These are phyloP conservation scores for Debaryomyces sp. DNA, from an alignment of 1,139 yeast genomes.

Conservation along the genomic window DNA sequence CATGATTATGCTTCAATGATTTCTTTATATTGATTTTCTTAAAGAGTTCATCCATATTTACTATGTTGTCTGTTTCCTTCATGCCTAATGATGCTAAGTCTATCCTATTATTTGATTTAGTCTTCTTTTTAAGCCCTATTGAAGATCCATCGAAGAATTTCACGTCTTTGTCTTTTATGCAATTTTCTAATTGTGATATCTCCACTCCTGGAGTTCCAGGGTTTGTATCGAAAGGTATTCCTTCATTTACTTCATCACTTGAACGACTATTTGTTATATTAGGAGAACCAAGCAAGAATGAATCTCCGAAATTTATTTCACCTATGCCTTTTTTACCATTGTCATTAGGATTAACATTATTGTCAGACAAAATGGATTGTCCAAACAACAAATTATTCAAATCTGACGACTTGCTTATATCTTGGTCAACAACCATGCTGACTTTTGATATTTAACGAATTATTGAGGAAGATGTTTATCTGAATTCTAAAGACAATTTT, in stretches of 20 bases:
- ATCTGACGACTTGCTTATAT: constrained; percentile 9
- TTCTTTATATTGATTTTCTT: constrained; percentile 30
- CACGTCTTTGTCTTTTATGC: constrained; percentile 19
- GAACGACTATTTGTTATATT: not conserved
- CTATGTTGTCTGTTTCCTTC: constrained; percentile 7
- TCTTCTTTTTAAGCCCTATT: constrained; percentile 22
- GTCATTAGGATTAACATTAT: constrained; percentile 1
- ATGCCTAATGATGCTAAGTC: constrained; percentile 6
- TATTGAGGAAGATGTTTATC: not conserved
- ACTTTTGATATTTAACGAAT: not conserved
- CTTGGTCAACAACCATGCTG: constrained; percentile 1
- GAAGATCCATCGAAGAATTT: constrained; percentile 29
- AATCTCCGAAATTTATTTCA: not conserved
- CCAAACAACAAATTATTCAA: constrained; percentile 12
- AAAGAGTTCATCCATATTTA: constrained; percentile 37
- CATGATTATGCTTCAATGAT: constrained; percentile 22
- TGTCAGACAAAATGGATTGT: constrained; percentile 16
- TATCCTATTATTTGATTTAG: constrained; percentile 1
- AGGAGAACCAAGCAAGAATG: not conserved
- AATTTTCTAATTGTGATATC: not conserved
- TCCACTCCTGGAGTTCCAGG: not conserved
- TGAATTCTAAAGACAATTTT: not conserved
- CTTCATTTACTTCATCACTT: not conserved
- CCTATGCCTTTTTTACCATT: not conserved
- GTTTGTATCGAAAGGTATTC: not conserved